phyloP scores from a whole-genome alignment of 1,284 basidiomycete genomes.

The Takashimella koratensis region DNA sequence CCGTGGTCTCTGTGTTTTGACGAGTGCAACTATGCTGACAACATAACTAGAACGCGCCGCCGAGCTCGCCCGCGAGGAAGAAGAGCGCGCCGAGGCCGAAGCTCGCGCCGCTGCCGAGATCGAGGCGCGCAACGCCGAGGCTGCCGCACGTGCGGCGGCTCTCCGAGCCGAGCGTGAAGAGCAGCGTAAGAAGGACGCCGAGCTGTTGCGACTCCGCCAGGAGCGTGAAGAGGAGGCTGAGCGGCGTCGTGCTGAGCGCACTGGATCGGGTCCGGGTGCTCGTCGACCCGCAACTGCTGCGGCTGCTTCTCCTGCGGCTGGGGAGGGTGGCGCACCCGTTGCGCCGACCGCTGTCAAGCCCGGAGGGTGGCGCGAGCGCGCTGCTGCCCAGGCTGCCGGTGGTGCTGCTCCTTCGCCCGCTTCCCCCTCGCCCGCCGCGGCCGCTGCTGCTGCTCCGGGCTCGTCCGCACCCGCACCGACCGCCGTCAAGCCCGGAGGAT shows the following conservation, averaged over 20 bases:
- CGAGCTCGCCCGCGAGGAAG: constrained; percentile 49
- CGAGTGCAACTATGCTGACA: no score
- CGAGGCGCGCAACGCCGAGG: constrained; percentile 54
- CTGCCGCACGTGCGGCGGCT: constrained; percentile 27
- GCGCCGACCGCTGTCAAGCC: constrained; percentile 22
- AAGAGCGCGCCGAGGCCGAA: constrained; percentile 35
- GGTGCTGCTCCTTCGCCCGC: constrained; percentile 22
- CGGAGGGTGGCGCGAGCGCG: constrained; percentile 39
- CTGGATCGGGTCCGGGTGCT: constrained; percentile 23
- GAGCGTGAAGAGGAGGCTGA: constrained; percentile 78
- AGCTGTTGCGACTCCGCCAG: constrained; percentile 60
- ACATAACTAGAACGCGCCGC: constrained; percentile 54
- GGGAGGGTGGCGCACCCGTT: constrained; percentile 7
- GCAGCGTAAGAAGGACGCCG: constrained; percentile 61
- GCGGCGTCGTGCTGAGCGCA: constrained; percentile 51
- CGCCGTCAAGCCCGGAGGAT: constrained; percentile 27
- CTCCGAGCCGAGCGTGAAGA: constrained; percentile 55
- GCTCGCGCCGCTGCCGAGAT: constrained; percentile 43
- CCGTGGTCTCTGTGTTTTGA: no score
- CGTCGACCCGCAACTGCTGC: constrained; percentile 33
- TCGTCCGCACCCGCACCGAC: constrained; percentile 15
- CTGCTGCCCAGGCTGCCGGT: constrained; percentile 17
- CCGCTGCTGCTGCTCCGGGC: no score
- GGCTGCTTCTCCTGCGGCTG: constrained; percentile 7
- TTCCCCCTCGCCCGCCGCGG: constrained; percentile 7